Percentiles rank a stretch among this genome's conserved stretches.
Conservation (phyloP, 2,329 filamentous ascomycete species). For the Colletotrichum filicis region DNA sequence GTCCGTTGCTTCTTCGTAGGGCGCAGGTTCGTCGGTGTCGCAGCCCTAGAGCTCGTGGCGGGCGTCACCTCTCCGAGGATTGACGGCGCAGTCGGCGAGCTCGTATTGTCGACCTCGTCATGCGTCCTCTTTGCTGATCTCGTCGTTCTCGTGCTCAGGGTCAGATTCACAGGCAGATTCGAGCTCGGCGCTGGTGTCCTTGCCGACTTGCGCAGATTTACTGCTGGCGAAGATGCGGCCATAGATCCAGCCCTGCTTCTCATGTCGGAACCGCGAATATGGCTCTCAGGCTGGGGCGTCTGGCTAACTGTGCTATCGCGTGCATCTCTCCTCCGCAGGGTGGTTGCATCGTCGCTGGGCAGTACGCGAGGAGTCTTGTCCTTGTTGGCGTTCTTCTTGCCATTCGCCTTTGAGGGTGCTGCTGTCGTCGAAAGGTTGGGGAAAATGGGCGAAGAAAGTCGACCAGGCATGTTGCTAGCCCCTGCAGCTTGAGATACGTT, state of each 20-base stretch:
- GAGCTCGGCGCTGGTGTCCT: constrained; percentile 28
- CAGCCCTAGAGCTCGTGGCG: constrained; percentile 66
- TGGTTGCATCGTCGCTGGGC: constrained; percentile 42
- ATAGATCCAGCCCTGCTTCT: constrained; percentile 38
- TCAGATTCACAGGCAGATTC: constrained; percentile 2
- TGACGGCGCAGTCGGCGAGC: constrained; percentile 63
- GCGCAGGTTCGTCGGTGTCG: constrained; percentile 66
- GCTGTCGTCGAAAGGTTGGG: constrained; percentile 42
- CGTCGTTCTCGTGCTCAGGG: constrained; percentile 51
- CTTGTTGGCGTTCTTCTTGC: constrained; percentile 41
- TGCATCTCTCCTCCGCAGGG: constrained; percentile 50
- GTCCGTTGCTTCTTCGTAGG: constrained; percentile 69
- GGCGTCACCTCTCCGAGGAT: constrained; percentile 60
- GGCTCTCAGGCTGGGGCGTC: constrained; percentile 49
- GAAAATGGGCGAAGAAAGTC: constrained; percentile 46
- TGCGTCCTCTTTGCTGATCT: constrained; percentile 64
- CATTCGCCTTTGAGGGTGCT: constrained; percentile 26
- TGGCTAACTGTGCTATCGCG: constrained; percentile 52
- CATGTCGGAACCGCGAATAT: constrained; percentile 43
- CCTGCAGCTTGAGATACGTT: constrained; percentile 40
- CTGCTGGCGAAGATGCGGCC: constrained; percentile 41
- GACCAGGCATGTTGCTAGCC: constrained; percentile 52
- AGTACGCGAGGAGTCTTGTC: constrained; percentile 36
- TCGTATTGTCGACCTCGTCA: constrained; percentile 64
- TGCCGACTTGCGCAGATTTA: constrained; percentile 29